These are phyloP conservation scores for Prosopis cineraria DNA, from an alignment of 306 rosid species.

Conservation along the genomic window DNA sequence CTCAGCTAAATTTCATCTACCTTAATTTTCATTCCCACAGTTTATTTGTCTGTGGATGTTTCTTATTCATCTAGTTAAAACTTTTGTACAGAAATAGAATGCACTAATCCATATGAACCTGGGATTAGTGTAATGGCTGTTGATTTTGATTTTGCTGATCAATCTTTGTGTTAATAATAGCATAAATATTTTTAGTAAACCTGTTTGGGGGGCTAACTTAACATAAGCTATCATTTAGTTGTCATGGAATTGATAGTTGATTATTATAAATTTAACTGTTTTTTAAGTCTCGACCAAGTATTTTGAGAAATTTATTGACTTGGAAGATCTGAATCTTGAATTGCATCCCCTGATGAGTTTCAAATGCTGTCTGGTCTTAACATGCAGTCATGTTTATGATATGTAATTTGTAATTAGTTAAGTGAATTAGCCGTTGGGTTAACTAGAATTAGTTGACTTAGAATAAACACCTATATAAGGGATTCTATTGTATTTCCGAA, in stretches of 20 bases:
- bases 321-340: background rate
- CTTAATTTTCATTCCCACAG: background rate
- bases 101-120: background rate
- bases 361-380: background rate
- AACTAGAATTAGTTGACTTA: no score
- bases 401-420: no score
- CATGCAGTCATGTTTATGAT: background rate
- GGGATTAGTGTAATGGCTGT: constrained; percentile 8
- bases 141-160: background rate
- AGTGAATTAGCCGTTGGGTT: no score
- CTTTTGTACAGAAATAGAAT: background rate
- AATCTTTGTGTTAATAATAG: background rate
- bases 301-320: background rate
- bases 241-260: background rate
- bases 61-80: background rate
- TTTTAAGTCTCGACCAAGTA: background rate
- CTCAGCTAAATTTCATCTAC: background rate
- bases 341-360: background rate
- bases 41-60: background rate
- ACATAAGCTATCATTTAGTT: background rate
- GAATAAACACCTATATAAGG: no score
- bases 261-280: background rate
- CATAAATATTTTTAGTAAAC: background rate
- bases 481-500: no score
- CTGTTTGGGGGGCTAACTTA: background rate